Conservation (phyloP, 2,329 filamentous ascomycete species). For the Mariannaea sp. region DNA sequence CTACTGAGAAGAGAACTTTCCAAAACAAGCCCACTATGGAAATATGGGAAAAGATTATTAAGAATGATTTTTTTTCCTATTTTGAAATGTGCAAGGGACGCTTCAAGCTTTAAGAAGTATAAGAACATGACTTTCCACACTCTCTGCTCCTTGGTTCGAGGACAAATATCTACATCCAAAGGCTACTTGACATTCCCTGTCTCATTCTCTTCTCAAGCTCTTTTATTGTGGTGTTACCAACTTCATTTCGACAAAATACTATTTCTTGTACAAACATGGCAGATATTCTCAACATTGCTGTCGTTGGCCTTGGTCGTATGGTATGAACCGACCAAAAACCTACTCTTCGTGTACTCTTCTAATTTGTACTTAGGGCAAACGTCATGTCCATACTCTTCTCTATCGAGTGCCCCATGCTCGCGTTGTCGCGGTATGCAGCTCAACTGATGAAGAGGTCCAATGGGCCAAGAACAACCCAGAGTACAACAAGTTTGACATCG, state of each 20-base stretch:
- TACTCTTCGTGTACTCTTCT: not conserved
- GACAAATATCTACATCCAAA: not conserved
- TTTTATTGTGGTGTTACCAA: too few relatives aligned
- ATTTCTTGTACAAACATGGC: constrained; percentile 8
- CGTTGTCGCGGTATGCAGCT: constrained; percentile 24
- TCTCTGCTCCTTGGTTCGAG: not conserved
- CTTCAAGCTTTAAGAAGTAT: not conserved
- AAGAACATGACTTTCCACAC: not conserved
- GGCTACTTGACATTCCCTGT: not conserved
- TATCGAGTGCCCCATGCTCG: constrained; percentile 25
- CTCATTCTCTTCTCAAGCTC: not conserved
- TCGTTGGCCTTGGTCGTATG: constrained; percentile 30
- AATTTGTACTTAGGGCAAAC: constrained; percentile 17
- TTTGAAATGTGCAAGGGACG: not conserved
- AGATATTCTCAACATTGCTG: constrained; percentile 20
- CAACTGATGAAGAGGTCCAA: constrained; percentile 10
- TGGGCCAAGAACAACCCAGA: constrained; percentile 23
- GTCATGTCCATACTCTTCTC: constrained; percentile 23
- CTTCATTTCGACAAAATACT: too few relatives aligned
- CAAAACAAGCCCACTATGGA: not conserved
- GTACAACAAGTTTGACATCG: constrained; percentile 21
- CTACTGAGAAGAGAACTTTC: constrained; percentile 1
- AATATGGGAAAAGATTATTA: not conserved
- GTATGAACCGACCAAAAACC: not conserved
- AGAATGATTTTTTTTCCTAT: not conserved